Percentiles rank a stretch among this genome's conserved stretches.
These are phyloP conservation scores for Myrica gale DNA, from an alignment of 306 rosid species.

Conservation along the genomic window DNA sequence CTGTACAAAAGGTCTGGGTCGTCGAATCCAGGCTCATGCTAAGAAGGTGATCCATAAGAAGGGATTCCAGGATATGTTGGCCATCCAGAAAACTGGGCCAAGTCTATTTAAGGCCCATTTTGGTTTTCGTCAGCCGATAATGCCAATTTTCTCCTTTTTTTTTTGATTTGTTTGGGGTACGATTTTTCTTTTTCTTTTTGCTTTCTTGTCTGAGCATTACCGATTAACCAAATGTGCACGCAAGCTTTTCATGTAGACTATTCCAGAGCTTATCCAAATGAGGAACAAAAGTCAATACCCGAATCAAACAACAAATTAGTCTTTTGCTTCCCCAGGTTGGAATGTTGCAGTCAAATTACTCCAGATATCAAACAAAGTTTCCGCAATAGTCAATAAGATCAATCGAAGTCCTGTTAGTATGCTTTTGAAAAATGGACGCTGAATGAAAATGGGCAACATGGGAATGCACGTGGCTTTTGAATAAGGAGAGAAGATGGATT, in stretches of 20 bases:
- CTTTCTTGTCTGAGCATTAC: too few species aligned
- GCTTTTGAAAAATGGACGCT: background rate
- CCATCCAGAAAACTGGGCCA: background rate
- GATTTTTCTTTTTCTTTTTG: too few species aligned
- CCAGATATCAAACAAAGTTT: slow-evolving; percentile 2
- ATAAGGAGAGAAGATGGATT: background rate
- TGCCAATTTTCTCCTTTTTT: too few species aligned
- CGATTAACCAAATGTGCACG: background rate
- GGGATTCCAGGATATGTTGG: background rate
- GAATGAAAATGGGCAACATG: background rate
- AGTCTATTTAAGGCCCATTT: too few species aligned
- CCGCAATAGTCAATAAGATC: background rate
- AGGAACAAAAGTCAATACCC: slow-evolving; percentile 3
- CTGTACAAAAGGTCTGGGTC: background rate
- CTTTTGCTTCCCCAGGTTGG: background rate
- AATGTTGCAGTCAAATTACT: slow-evolving; percentile 11
- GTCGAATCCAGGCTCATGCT: background rate
- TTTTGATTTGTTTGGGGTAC: too few species aligned
- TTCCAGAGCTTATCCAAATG: slow-evolving; percentile 34
- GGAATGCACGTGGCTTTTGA: too few species aligned
- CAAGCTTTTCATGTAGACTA: background rate
- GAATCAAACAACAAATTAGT: too few species aligned
- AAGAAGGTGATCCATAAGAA: background rate
- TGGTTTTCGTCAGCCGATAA: too few species aligned
- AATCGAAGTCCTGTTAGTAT: background rate